Evolutionary conservation across 148 eudicot genomes (phyloP).

Genomic region (Polygonum aviculare): DNA sequence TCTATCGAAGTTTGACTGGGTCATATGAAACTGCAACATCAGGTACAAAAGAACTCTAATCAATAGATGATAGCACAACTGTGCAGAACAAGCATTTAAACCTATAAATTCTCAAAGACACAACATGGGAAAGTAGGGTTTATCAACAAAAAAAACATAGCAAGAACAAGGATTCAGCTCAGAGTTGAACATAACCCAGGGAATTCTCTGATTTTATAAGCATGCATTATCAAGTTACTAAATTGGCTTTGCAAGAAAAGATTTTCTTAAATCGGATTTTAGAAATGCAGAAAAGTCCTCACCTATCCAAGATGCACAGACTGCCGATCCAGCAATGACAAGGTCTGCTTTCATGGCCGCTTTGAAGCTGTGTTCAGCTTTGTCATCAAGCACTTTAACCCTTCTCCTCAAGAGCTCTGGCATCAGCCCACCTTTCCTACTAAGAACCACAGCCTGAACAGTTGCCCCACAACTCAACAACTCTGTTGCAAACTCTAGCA

Average conservation of each 20-base stretch:
- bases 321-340: slow-evolving; percentile 97
- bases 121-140: background rate
- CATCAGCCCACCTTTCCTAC: slow-evolving; percentile 84
- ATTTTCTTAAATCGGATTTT: background rate
- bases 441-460: slow-evolving; percentile 76
- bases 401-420: slow-evolving; percentile 74
- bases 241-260: background rate
- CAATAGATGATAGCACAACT: background rate
- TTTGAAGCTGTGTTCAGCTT: slow-evolving; percentile 76
- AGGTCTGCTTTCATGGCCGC: slow-evolving; percentile 93
- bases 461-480: slow-evolving; percentile 96
- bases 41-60: background rate
- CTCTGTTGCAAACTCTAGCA: slow-evolving; percentile 95
- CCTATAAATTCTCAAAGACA: background rate
- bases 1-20: background rate
- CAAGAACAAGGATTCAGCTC: background rate
- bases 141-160: background rate
- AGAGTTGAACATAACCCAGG: background rate
- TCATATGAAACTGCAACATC: background rate
- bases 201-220: background rate
- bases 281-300: slow-evolving; percentile 4
- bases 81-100: background rate
- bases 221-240: background rate
- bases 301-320: slow-evolving; percentile 97
- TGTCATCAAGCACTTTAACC: slow-evolving; percentile 82